Evolutionary conservation across 2,329 filamentous ascomycete species (phyloP), one percentile per base, ranked within the genome.

Genomic region (Ceratocystis harringtonii): DNA sequence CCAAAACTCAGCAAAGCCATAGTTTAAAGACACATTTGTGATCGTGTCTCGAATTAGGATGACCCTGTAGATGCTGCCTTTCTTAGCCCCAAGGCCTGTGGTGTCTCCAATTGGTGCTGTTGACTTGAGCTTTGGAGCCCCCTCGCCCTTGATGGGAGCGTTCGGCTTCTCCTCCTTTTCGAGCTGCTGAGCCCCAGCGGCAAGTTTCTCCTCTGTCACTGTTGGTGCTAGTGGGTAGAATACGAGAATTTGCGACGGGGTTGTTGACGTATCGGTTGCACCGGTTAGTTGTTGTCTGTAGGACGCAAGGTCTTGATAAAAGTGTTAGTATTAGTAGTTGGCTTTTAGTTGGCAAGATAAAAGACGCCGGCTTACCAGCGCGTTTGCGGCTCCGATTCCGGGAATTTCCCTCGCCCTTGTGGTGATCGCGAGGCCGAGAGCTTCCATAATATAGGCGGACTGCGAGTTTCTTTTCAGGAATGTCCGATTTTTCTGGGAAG

Each of bases 1-100:
- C 70, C 84, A 86, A 72, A 92, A 95, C 73, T 95, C 90, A 0
- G 86, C 90, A 74, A 95, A 95, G 0, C 89, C 90, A 70, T 90
- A 95, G 69, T 86, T 83, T 80, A 88, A 89, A 63, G 86, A 90
- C 68, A 89, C 85, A 65, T 89, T 82, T 3, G 80, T 87, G 68
- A 79, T 80, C 57, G 85, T 81, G 71, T 92, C 88, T 65, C 90
- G 83, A 70, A 94, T 85, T 30, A 95, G 76, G 68, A 94, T 83
- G 1, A 94, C 84, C 63, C 90, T 84, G 68, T 87, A 83, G 7
- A 95, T 76, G n/a, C 88, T 90, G 22, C 86, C 85, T 41, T 86
- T 84, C 66, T 81, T 83, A 3, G 90, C 89, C 48, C 89, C 89
- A 1, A 86, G 78, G 12, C 86, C 85, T 22, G 81, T 76, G 7